These are phyloP conservation scores for Prototheca cutis DNA, from an alignment of 163 green algal genomes.

Conservation along the genomic window DNA sequence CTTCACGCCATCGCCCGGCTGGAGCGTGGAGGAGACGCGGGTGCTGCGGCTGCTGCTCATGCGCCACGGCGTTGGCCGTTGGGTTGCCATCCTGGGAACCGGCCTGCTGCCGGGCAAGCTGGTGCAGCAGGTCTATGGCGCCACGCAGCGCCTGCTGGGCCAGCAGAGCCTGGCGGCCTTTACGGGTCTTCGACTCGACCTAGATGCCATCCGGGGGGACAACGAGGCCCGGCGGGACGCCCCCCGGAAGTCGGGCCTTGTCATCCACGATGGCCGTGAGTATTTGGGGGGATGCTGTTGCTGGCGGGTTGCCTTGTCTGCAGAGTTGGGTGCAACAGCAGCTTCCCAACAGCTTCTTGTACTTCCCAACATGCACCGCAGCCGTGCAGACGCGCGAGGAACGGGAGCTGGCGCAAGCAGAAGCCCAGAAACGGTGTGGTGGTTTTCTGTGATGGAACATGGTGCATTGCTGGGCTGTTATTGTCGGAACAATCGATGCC, in stretches of 20 bases:
- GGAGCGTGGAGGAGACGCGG: conserved; percentile 68
- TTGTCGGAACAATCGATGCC: too few relatives aligned
- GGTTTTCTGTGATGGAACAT: not conserved
- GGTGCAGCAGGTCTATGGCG: conserved; percentile 83
- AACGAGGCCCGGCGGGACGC: conserved; percentile 56
- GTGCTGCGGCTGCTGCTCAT: conserved; percentile 77
- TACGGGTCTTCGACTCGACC: conserved; percentile 73
- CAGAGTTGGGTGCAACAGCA: too few relatives aligned
- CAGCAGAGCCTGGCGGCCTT: conserved; percentile 81
- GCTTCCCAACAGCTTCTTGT: not conserved
- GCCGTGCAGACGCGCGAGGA: conserved; percentile 62
- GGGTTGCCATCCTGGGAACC: conserved; percentile 69
- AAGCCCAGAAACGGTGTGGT: conserved; percentile 40
- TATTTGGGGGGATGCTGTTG: not conserved
- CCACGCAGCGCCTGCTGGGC: conserved; percentile 80
- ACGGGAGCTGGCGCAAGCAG: conserved; percentile 44
- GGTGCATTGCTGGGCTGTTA: too few relatives aligned
- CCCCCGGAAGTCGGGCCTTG: conserved; percentile 71
- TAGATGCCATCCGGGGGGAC: conserved; percentile 70
- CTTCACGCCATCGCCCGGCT: conserved; percentile 80
- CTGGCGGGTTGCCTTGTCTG: too few relatives aligned
- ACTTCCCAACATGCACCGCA: conserved; percentile 11
- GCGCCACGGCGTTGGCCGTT: conserved; percentile 73
- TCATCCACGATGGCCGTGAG: conserved; percentile 73
- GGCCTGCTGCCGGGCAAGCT: conserved; percentile 81